Conservation (phyloP, 768 basidiomycete species). For the Psilocybe subaeruginosa region DNA sequence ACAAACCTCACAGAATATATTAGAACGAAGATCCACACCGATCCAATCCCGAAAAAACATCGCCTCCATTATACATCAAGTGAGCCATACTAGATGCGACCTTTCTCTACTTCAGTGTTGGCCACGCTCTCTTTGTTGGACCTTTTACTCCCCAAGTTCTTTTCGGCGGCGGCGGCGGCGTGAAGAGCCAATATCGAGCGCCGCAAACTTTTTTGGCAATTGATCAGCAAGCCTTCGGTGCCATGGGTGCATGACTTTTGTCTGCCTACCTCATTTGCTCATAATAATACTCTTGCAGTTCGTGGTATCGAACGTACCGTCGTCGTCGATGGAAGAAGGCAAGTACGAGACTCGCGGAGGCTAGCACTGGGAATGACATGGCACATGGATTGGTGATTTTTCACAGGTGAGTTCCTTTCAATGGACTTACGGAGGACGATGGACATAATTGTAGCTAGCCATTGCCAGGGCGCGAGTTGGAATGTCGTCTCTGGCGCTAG, state of each 20-base stretch:
- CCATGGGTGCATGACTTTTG: no score
- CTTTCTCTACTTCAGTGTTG: neutral
- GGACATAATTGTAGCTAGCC: conserved; percentile 36
- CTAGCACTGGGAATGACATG: conserved; percentile 33
- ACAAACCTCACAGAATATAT: no score
- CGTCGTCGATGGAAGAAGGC: conserved; percentile 44
- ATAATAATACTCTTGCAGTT: conserved; percentile 49
- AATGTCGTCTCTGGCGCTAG: conserved; percentile 30
- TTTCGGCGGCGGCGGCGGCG: conserved; percentile 27
- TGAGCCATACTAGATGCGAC: neutral
- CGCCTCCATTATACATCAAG: no score
- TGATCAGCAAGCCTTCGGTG: neutral
- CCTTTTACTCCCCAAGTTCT: neutral
- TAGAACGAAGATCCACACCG: no score
- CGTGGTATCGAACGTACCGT: conserved; percentile 38
- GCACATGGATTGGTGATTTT: neutral
- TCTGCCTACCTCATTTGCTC: conserved; percentile 45
- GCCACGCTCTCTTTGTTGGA: neutral
- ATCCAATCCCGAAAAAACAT: no score
- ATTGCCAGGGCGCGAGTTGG: conserved; percentile 47
- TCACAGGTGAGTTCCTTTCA: neutral
- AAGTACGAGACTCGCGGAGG: conserved; percentile 37
- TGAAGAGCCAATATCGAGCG: conserved; percentile 39
- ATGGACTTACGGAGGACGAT: conserved; percentile 40
- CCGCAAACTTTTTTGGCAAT: conserved; percentile 27